Base-by-base conservation (phyloP, 768 basidiomycete species). In the Kwoniella dejecticola region DNA sequence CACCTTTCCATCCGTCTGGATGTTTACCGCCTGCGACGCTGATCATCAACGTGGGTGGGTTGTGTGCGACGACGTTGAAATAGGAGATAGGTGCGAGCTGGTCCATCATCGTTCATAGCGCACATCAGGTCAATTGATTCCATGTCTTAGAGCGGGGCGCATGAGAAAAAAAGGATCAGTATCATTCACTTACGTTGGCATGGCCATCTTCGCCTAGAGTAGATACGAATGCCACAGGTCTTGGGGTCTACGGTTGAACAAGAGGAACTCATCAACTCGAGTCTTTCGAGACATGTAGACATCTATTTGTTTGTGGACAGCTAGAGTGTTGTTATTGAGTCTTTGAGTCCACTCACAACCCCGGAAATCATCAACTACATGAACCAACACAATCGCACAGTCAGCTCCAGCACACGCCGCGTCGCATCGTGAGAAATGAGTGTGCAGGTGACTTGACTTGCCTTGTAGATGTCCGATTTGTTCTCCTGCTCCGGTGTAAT, bases 11-110 rank as follows among this genome's bases (percentile, higher is more conserved):
- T 12, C 70, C 70, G 27, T 62, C 52, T 19, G 31, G 12, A 23
- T 47, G 48, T 21, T 64, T 63, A 11, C 65, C 44, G 10, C 23
- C 66, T 1, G 69, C 80, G 72, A 88, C 85, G 5, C 86, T 86
- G 48, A 90, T 69, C 77, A 84, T 85, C 65, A 90, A 68, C 58
- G 87, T 79, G 0, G 89, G 86, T 2, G 88, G 89, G 60, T 87
- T 82, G 72, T 85, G 83, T 15, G 74, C 58, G 66, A 84, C 85
- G 81, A 86, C 81, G n/a, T 85, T 86, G 77, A 88, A 87, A 75
- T 86, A 88, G 55, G 71, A 75, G 23, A 74, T 84, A 81, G 72
- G 60, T 24, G 62, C 59, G 40, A 68, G 69, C 67, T 66, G 49
- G 0, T 8, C n/a, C n/a, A n/a, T n/a, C n/a, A n/a, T n/a, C n/a